Conservation (phyloP, 2,329 filamentous ascomycete genomes). For the Colletotrichum viniferum region DNA sequence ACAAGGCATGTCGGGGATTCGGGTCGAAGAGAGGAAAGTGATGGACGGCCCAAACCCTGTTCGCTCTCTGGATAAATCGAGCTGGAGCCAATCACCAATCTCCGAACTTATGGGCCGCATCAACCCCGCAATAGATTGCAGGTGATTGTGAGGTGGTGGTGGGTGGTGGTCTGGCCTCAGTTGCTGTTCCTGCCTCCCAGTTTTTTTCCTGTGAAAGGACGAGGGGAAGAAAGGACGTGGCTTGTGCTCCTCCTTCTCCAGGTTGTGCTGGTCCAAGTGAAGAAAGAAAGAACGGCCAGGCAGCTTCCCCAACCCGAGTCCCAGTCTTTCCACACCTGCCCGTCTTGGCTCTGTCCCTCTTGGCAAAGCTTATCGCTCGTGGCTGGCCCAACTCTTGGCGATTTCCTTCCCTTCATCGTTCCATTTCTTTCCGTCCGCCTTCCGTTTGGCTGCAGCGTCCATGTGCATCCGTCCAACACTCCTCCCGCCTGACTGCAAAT, state of each 20-base stretch:
- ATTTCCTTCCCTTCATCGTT: neutral
- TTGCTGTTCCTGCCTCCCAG: neutral
- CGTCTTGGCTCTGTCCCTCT: constrained; percentile 28
- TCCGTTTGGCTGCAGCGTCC: neutral
- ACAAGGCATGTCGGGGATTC: neutral
- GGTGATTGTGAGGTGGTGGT: neutral
- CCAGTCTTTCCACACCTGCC: constrained; percentile 23
- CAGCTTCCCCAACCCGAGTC: neutral
- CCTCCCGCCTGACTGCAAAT: neutral
- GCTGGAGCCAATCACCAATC: neutral
- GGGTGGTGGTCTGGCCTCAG: neutral
- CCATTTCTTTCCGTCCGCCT: neutral
- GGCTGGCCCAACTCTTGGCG: constrained; percentile 22
- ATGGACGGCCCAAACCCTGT: neutral
- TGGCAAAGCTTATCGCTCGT: constrained; percentile 42
- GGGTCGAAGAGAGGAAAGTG: neutral
- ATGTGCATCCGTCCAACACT: neutral
- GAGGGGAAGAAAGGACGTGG: neutral
- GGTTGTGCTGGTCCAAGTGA: neutral
- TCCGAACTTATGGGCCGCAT: neutral
- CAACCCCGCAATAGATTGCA: constrained; percentile 9
- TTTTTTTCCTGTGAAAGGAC: neutral
- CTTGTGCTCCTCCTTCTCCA: neutral
- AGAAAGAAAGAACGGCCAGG: neutral
- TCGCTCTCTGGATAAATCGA: neutral